Percentiles rank a stretch among this genome's conserved stretches.
These are phyloP conservation scores for Dryas alaskensis DNA, from an alignment of 306 rosid species.

Conservation along the genomic window DNA sequence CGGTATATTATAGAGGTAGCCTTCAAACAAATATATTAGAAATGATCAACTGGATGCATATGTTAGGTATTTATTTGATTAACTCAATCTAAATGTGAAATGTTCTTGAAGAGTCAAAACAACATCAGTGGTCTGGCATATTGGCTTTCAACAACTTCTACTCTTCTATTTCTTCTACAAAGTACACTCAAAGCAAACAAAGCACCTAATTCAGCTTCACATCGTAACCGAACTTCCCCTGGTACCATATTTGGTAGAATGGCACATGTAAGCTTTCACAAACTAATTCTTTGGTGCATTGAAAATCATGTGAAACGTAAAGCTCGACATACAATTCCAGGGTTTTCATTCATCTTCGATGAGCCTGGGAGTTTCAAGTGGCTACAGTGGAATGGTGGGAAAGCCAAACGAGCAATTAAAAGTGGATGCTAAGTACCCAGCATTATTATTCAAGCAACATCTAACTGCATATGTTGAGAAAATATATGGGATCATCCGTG, in stretches of 20 bases:
- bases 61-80: not conserved
- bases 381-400: conserved; percentile 79
- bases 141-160: conserved; percentile 87
- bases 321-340: conserved; percentile 31
- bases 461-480: conserved; percentile 76
- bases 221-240: conserved; percentile 68
- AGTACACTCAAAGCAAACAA: conserved; percentile 81
- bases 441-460: conserved; percentile 74
- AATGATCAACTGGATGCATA: conserved; percentile 6
- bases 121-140: conserved; percentile 65
- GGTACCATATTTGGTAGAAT: conserved; percentile 75
- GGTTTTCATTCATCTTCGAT: conserved; percentile 72
- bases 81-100: conserved; percentile 8
- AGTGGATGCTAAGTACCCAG: conserved; percentile 91
- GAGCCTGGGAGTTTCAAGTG: conserved; percentile 75
- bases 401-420: conserved; percentile 64
- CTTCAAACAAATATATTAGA: conserved; percentile 4
- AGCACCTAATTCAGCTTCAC: conserved; percentile 43
- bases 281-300: conserved; percentile 9
- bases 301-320: conserved; percentile 4
- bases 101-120: conserved; percentile 52
- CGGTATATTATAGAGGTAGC: conserved; percentile 63
- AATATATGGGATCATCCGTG: conserved; percentile 78
- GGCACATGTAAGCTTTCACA: conserved; percentile 65
- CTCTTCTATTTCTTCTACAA: conserved; percentile 76